Base-by-base conservation (phyloP, 2,329 filamentous ascomycete species). In the Talaromyces sp. region DNA sequence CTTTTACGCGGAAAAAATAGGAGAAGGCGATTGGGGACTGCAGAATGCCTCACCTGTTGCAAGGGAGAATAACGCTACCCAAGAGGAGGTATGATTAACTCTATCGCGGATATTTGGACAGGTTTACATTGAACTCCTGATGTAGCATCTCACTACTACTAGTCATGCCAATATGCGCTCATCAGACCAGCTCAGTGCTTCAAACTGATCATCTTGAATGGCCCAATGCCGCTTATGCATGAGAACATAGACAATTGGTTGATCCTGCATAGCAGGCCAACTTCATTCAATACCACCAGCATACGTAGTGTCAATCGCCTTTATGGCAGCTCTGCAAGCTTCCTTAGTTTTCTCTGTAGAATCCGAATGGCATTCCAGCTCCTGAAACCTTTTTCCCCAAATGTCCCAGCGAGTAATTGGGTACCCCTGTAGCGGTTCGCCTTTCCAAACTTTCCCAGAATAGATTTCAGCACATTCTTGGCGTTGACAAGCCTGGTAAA, bases 1-100 rank as follows among this genome's bases (percentile, higher is more conserved):
- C 33, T 55, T 55, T 10, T 60, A 60, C 24, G 66, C 60, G 3
- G 43, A 60, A 13, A 41, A 44, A 4, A 58, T 68, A 7, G 64
- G 58, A 13, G 50, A 56, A n/a, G 62, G 66, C 0, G 57, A 63
- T 29, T 69, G 66, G 66, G 66, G 66, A 8, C 42, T 65, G 24
- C 65, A 68, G 45, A 47, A 30, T 2, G 11, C 36, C 13, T 27
- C 24, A n/a, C n/a, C n/a, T n/a, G n/a, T n/a, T n/a, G n/a, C n/a
- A n/a, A n/a, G n/a, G n/a, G n/a, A n/a, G n/a, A n/a, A n/a, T n/a
- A n/a, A n/a, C n/a, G n/a, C n/a, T n/a, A n/a, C n/a, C n/a, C n/a
- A n/a, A n/a, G n/a, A n/a, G n/a, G n/a, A n/a, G n/a, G n/a, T n/a
- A n/a, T n/a, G n/a, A n/a, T n/a, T n/a, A n/a, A n/a, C n/a, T n/a